Evolutionary conservation across 192 early-diverging fungal genomes (phyloP), one percentile per base, ranked within the genome.

Genomic region (Umbelopsis isabellina): DNA sequence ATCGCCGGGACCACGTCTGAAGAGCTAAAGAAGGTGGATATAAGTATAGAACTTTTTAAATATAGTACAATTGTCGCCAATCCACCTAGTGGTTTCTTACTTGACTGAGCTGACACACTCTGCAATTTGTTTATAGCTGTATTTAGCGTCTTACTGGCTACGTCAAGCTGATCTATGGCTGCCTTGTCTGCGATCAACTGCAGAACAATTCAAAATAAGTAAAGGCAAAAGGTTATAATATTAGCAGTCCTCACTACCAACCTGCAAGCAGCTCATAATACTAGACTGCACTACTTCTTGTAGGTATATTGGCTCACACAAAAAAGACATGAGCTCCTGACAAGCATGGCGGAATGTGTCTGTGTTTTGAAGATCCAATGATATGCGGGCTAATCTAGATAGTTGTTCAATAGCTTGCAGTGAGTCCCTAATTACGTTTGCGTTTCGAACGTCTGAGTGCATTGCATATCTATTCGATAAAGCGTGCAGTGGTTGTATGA

Each of bases 401-500:
- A 61, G 27, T 16, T 61, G 55, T 13, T 61, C 55, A n/a, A 61
- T 61, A 16, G 55, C 55, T 61, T 30, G 55, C 8, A 61, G 55
- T 4, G 55, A 61, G 12, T 35, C 12, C 1, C 13, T 61, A 4
- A 61, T 8, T 61, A 27, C 23, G 33, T 27, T 61, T 30, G 27
- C 55, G 16, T 61, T 25, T 3, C 55, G 55, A 33, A 61, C 16
- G 21, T 25, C 55, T n/a, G 55, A 33, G 21, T 61, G 55, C 55
- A 61, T 61, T 61, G 55, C 55, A 61, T 61, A 15, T 61, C 33
- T 27, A 37, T 16, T 12, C 30, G 21, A 6, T 35, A 61, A 16
- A 13, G 30, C 12, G 25, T 4, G 4, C 0, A 3, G 9, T 2
- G 37, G 7, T 61, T 61, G 30, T 61, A 61, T 30, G 30, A 61